Evolutionary conservation across 495 filamentous ascomycete genomes (phyloP).

Genomic region (Penicilliopsis zonata): DNA sequence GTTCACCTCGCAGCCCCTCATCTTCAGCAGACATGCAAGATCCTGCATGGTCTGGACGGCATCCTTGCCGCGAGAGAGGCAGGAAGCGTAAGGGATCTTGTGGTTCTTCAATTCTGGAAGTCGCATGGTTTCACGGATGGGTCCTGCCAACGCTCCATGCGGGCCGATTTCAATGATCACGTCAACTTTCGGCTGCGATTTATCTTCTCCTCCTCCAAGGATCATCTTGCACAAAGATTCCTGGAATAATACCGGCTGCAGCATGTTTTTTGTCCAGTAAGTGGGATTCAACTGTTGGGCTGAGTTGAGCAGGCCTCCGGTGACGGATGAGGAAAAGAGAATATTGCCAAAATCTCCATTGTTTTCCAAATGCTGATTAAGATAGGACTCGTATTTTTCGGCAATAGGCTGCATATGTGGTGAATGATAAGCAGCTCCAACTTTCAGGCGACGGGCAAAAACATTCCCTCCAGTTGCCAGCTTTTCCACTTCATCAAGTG

Average conservation of each 20-base stretch:
- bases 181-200: no score
- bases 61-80: constrained; percentile 17
- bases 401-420: constrained; percentile 26
- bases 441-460: constrained; percentile 29
- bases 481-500: constrained; percentile 19
- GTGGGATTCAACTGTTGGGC: not conserved
- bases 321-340: constrained; percentile 4
- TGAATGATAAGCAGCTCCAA: constrained; percentile 47
- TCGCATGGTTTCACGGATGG: constrained; percentile 38
- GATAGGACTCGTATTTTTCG: constrained; percentile 11
- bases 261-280: constrained; percentile 49
- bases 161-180: constrained; percentile 36
- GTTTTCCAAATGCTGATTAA: constrained; percentile 2
- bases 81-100: constrained; percentile 10
- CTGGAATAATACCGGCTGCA: constrained; percentile 37
- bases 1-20: no score
- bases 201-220: no score
- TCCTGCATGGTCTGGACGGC: constrained; percentile 13
- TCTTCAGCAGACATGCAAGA: no score
- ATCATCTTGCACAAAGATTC: constrained; percentile 11
- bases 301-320: not conserved
- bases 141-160: constrained; percentile 30
- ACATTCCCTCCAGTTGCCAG: constrained; percentile 15
- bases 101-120: constrained; percentile 11
- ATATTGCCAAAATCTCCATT: constrained; percentile 5